Base-by-base conservation (phyloP, 352 stramenopile genomes). In the Thalassiosira exigua region DNA sequence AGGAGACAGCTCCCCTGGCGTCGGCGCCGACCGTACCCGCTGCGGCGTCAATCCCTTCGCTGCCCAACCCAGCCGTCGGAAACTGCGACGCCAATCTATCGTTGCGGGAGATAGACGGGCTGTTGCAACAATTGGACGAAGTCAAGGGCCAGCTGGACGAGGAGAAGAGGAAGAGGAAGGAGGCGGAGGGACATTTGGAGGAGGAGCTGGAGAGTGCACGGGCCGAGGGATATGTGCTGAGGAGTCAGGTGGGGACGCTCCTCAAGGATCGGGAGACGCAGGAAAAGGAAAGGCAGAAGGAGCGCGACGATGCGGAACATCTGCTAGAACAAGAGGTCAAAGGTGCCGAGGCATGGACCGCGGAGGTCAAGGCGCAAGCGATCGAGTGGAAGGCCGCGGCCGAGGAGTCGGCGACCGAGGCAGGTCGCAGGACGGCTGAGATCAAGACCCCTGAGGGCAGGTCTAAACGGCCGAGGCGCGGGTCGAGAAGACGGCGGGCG, bases 161-260 rank as follows among this genome's bases (percentile, higher is more conserved):
- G n/a, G n/a, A n/a, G n/a, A n/a, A n/a, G n/a, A 87, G 52, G 42
- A 85, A n/a, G 70, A 53, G 62, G 80, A 75, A 2, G 82, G 84
- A 54, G 75, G 75, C 2, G 85, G 85, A 32, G 80, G 80, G 24
- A 54, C 33, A 69, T n/a, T 66, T 87, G 32, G 80, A 87, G 54
- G 64, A 69, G 22, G 74, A 85, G 64, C 64, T 62, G 14, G 57
- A 72, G 46, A 48, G 39, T 39, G 66, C 77, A 29, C 73, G 65
- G 50, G 60, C 48, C 17, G 29, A 44, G 19, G 67, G 57, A 33
- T 85, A 65, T 19, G 80, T 87, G n/a, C n/a, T n/a, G n/a, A n/a
- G 9, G 80, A 87, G 21, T 87, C 75, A 75, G 80, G 69, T 33
- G 80, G 80, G 27, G 80, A 87, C 44, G 68, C 85, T 87, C 12